Percentiles rank a stretch among this genome's conserved stretches.
These are phyloP conservation scores for Colletotrichum sp. DNA, from an alignment of 2,329 filamentous ascomycete species.

Conservation along the genomic window DNA sequence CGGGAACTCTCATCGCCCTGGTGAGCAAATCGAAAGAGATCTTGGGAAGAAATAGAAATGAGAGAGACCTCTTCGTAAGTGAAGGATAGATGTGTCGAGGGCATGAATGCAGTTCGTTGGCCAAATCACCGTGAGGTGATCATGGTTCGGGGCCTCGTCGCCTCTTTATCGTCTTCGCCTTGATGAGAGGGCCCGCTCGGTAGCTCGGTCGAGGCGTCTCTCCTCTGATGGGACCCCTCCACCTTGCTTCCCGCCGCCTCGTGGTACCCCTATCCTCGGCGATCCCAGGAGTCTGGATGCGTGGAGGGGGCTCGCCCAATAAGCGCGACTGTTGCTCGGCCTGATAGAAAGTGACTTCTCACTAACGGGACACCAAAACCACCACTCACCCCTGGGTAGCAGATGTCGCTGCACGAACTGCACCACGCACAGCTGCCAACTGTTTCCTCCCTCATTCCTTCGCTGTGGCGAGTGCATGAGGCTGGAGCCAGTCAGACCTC, in stretches of 20 bases:
- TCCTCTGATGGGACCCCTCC: conserved; percentile 5
- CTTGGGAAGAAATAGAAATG: not conserved
- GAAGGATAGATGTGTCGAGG: not conserved
- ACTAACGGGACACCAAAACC: conserved; percentile 8
- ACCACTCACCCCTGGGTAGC: not conserved
- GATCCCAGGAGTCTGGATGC: conserved; percentile 23
- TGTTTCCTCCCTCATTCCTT: not conserved
- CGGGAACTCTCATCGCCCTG: not conserved
- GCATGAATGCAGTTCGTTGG: not conserved
- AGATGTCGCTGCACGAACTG: not conserved
- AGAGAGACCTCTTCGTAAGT: not conserved
- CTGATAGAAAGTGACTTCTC: conserved; percentile 25
- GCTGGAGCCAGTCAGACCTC: conserved; percentile 6
- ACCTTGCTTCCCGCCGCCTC: conserved; percentile 11
- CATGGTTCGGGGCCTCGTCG: not conserved
- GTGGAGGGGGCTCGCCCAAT: conserved; percentile 10
- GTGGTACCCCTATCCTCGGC: conserved; percentile 15
- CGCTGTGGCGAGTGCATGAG: conserved; percentile 16
- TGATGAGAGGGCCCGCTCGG: not conserved
- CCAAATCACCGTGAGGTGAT: not conserved
- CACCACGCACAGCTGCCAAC: not conserved
- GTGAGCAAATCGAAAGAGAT: not conserved
- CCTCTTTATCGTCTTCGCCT: conserved; percentile 14
- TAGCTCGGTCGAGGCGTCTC: not conserved
- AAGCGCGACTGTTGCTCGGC: not conserved